phyloP scores from a whole-genome alignment of 768 basidiomycete genomes.

The Arthromyces matolae region DNA sequence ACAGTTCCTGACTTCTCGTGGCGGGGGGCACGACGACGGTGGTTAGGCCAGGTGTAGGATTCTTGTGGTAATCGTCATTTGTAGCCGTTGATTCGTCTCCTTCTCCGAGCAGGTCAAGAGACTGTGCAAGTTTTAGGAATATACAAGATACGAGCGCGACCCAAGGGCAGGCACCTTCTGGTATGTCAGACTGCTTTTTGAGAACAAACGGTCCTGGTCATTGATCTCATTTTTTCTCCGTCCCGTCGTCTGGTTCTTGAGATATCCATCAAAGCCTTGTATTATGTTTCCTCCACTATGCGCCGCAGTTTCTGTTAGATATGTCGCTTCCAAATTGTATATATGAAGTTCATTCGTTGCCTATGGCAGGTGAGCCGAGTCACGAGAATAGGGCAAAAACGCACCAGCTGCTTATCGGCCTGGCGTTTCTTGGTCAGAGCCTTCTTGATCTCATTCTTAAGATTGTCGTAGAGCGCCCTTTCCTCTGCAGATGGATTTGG shows the following conservation, averaged over 20 bases:
- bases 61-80: constrained; percentile 64
- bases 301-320: constrained; percentile 71
- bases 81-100: constrained; percentile 53
- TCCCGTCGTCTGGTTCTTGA: constrained; percentile 69
- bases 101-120: constrained; percentile 71
- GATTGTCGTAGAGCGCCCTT: constrained; percentile 63
- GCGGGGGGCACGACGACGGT: constrained; percentile 79
- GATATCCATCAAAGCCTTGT: constrained; percentile 82
- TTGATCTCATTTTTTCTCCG: constrained; percentile 72
- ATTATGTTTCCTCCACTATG: constrained; percentile 86
- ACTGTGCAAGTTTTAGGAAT: constrained; percentile 38
- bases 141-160: constrained; percentile 5
- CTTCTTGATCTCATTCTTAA: constrained; percentile 71
- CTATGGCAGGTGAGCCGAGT: constrained; percentile 33
- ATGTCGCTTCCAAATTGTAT: constrained; percentile 70
- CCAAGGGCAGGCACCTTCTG: constrained; percentile 53
- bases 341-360: constrained; percentile 77
- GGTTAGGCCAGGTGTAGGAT: constrained; percentile 67
- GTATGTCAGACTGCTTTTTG: constrained; percentile 73
- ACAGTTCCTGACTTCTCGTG: constrained; percentile 60
- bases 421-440: constrained; percentile 72
- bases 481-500: constrained; percentile 56
- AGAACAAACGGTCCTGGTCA: constrained; percentile 78
- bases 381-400: constrained; percentile 20
- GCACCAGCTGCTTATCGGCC: constrained; percentile 73